Conservation (phyloP, 176 grass and related monocot genomes). For the Oryza longistaminata region DNA sequence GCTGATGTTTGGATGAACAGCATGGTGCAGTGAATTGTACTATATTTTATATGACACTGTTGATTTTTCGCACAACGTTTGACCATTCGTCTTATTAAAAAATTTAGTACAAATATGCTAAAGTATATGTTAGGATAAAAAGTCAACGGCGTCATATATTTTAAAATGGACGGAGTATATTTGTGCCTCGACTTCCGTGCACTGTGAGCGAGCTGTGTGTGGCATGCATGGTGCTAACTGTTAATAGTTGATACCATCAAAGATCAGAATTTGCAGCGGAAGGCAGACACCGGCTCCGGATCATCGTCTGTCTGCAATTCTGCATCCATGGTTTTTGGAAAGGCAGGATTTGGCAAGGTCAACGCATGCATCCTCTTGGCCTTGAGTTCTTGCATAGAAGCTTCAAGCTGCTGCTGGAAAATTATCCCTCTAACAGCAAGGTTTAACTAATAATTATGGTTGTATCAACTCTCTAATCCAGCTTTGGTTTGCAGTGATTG, state of each 20-base stretch:
- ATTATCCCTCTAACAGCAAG: not conserved
- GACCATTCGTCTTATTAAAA: too few relatives aligned
- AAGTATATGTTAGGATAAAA: too few relatives aligned
- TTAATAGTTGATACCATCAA: not conserved
- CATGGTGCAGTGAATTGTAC: not conserved
- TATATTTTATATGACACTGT: not conserved
- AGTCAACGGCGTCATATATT: too few relatives aligned
- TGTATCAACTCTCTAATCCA: not conserved
- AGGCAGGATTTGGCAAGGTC: not conserved
- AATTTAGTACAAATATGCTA: too few relatives aligned
- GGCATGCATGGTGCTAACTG: not conserved
- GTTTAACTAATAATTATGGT: not conserved
- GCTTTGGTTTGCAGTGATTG: constrained; percentile 12
- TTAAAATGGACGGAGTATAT: too few relatives aligned
- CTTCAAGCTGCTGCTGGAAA: not conserved
- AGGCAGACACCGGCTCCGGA: not conserved
- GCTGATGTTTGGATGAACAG: not conserved
- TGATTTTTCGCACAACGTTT: too few relatives aligned
- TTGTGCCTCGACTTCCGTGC: not conserved
- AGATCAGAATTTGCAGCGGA: not conserved
- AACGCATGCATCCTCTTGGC: not conserved
- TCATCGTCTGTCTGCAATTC: not conserved
- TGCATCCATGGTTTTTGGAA: constrained; percentile 9
- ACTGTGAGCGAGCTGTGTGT: too few relatives aligned
- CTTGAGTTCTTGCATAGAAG: not conserved